Percentiles rank a stretch among this genome's conserved stretches.
Evolutionary conservation across 1,284 basidiomycete genomes (phyloP).

Genomic region (Jaminaea rosea): DNA sequence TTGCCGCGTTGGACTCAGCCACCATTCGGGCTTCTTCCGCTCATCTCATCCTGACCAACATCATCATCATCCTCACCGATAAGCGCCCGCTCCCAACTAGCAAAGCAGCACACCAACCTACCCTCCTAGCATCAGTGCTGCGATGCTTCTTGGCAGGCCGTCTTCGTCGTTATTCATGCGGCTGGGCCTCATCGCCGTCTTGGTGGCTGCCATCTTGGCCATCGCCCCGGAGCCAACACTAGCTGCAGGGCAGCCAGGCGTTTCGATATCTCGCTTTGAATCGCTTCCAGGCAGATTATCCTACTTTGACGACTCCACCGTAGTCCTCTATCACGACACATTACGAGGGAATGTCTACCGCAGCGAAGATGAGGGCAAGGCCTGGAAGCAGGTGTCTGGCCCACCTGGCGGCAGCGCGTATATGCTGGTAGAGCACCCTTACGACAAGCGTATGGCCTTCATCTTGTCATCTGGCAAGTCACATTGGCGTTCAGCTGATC

Average conservation of each 20-base stretch:
- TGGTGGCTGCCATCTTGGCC: no score
- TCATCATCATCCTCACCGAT: no score
- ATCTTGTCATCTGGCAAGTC: slow-evolving; percentile 29
- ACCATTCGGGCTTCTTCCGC: no score
- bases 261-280: slow-evolving; percentile 50
- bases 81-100: no score
- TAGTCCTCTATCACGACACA: slow-evolving; percentile 73
- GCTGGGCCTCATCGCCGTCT: no score
- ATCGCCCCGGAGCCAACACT: no score
- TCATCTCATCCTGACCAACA: no score
- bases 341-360: slow-evolving; percentile 62
- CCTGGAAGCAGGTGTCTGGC: slow-evolving; percentile 60
- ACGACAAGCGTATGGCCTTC: slow-evolving; percentile 54
- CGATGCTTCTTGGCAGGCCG: no score
- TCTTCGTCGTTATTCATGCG: no score
- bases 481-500: slow-evolving; percentile 39
- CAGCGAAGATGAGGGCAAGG: slow-evolving; percentile 81
- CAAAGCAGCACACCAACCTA: no score
- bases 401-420: slow-evolving; percentile 60
- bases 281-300: slow-evolving; percentile 71
- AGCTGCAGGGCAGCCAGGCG: slow-evolving; percentile 42
- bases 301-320: slow-evolving; percentile 86
- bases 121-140: no score
- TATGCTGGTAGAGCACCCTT: slow-evolving; percentile 78
- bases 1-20: no score